Base-by-base conservation (phyloP, 2,329 filamentous ascomycete species). In the Dactylellina cionopaga region DNA sequence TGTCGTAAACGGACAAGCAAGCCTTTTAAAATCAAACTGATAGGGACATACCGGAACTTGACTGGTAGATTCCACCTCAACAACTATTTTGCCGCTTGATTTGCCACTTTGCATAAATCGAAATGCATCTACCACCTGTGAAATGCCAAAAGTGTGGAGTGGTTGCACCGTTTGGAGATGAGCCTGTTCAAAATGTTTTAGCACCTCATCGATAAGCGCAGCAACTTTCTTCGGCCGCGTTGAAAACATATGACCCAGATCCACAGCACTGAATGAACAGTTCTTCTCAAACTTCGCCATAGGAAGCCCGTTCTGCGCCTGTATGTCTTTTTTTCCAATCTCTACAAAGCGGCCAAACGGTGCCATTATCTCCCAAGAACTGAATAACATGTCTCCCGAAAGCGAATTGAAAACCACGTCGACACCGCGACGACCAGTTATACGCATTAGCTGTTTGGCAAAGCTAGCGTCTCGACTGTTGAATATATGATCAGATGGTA, bases 341-440 rank as follows among this genome's bases (percentile, higher is more conserved):
- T 85, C 83, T 0, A 85, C 60, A 77, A 85, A 81, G 2, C 76
- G 79, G 0, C 83, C 84, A 47, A 81, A 83, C 0, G 76, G 74
- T 0, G 83, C 82, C 2, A 85, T 76, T 43, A 81, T 83, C 5
- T 79, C 69, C 82, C 81, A 85, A 0, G 81, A 82, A 0, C 80
- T 79, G 19, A 81, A 81, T 0, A 84, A 76, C 0, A 81, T 74
- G 6, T 83, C 80, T 0, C 82, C 83, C 0, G 82, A 79, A 0
- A 84, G 78, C 0, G 81, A 83, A 75, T 84, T 83, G 62, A 84
- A 84, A 1, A 85, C 78, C 2, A 84, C 69, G 44, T 85, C 81
- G 0, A 84, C 80, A 19, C 81, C 80, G 2, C 65, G 59, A 5
- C 78, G 75, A 11, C 64, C 64, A 0, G 82, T 83, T 2, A 74